Evolutionary conservation across 495 filamentous ascomycete genomes (phyloP), one percentile per base, ranked within the genome.

Genomic region (Daldinia loculata): DNA sequence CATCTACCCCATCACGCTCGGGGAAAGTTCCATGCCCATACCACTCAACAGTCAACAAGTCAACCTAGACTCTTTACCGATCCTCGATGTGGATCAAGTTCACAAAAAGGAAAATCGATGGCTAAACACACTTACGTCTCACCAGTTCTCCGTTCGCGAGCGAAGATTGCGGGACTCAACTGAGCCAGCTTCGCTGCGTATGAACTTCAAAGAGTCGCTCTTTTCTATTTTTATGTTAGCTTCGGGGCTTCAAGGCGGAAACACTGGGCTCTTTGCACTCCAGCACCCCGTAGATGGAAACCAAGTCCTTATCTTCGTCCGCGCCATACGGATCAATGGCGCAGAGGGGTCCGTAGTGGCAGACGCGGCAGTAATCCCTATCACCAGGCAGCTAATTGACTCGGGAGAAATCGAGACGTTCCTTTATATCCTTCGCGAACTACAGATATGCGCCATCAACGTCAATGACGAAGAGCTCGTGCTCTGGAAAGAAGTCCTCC

Each of bases 401-500:
- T 56, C 53, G 2, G 77, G 45, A 38, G 64, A 78, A 36, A 30
- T 84, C 0, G 62, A 67, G 36, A 61, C 55, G 9, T 79, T 83
- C 39, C 59, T 84, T 9, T 36, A 71, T 0, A 9, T 76, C 6
- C 24, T 83, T 14, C 63, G 66, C 11, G 59, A 58, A 12, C 58
- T 76, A 0, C 65, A 77, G 43, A 58, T 75, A 34, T 77, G 71
- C 61, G 61, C 64, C 15, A 63, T 87, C 30, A 71, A 12, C 3
- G 77, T 84, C 12, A 70, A 78, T 27, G 76, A 83, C 26, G 79
- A 72, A 12, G 86, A 88, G 74, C 65, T 86, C 6, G 39, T 30
- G 11, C 78, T 85, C 12, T 89, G 85, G 88, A 87, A 85, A 71
- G 64, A 77, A 26, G 55, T 77, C 1, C 65, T 88, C 12, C 80